Evolutionary conservation across 2,329 filamentous ascomycete species (phyloP), one percentile per base, ranked within the genome.

Genomic region (Colletotrichum melonis): DNA sequence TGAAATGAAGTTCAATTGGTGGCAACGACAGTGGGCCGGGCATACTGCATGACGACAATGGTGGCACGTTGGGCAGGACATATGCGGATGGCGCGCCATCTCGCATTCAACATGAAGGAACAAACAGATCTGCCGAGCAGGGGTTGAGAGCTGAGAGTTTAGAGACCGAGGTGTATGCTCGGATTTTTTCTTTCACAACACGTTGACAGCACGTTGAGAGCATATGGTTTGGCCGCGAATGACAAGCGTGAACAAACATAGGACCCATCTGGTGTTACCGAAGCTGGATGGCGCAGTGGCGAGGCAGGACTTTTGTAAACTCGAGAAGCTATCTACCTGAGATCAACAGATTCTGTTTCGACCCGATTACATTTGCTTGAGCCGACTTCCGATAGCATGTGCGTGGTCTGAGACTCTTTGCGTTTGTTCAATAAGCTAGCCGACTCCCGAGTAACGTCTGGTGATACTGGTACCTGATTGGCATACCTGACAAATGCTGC

Each of bases 401-500:
- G 38, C 12, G 8, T 19, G 32, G 7, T 19, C 22, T 22, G 7
- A 24, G 30, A 30, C 22, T n/a, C 5, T 8, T 46, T 24, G 22
- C 30, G 35, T 16, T 55, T 73, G 38, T 14, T 12, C 11, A 12
- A 3, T 32, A 5, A 24, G 24, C 12, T 24, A 7, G 46, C 38
- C 42, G 3, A 22, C 38, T 60, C 22, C 22, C 42, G 19, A 22
- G 32, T 42, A 24, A 35, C 28, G 14, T 32, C 56, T 63, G 32
- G 69, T 62, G n/a, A 42, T 9, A 68, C 69, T 16, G 4, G 35
- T 56, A 26, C 26, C 22, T 58, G 35, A 38, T 54, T 49, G 63
- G 9, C 49, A 72, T 28, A 49, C 54, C 32, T 26, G 52, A 46
- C 54, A 22, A 32, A 46, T 26, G 52, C 58, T 73, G 72, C 69